Percentiles rank a stretch among this genome's conserved stretches.
phyloP scores from a whole-genome alignment of 2,329 filamentous ascomycete genomes.

The Verticillium longisporum region DNA sequence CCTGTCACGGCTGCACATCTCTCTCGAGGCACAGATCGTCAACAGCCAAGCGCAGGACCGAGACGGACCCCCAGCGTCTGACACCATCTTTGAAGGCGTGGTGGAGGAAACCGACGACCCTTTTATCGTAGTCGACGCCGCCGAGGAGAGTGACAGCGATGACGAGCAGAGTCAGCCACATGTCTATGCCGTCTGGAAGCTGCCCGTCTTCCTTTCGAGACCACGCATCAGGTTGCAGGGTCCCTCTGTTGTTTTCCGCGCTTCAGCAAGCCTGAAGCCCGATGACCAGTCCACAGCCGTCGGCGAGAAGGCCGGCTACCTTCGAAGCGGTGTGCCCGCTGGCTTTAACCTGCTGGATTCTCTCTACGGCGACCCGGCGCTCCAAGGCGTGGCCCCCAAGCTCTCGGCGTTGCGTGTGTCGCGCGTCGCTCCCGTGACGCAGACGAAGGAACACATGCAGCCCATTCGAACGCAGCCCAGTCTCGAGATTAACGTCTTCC shows the following conservation, averaged over 20 bases:
- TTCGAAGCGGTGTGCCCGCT: constrained; percentile 61
- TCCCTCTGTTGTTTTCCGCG: constrained; percentile 60
- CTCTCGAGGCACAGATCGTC: constrained; percentile 58
- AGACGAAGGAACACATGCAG: constrained; percentile 52
- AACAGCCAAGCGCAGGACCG: constrained; percentile 47
- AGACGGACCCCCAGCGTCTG: constrained; percentile 40
- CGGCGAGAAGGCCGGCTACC: constrained; percentile 50
- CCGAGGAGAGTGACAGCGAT: constrained; percentile 18
- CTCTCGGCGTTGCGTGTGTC: constrained; percentile 70
- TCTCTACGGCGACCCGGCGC: constrained; percentile 58
- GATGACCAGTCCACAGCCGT: constrained; percentile 30
- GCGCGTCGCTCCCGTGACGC: constrained; percentile 62
- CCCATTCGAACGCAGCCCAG: constrained; percentile 59
- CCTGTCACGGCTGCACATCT: constrained; percentile 56
- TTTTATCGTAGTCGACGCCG: constrained; percentile 40
- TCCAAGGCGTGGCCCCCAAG: constrained; percentile 55
- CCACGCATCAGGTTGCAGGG: constrained; percentile 59
- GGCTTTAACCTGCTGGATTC: constrained; percentile 73
- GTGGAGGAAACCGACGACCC: constrained; percentile 43
- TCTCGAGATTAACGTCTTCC: constrained; percentile 57
- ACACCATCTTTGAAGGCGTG: constrained; percentile 53
- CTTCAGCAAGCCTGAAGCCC: constrained; percentile 53
- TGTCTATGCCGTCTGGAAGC: constrained; percentile 53
- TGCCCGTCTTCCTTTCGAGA: constrained; percentile 49
- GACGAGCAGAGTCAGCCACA: constrained; percentile 23